A percentile compares a stretch with the other conserved stretches of the same genome.
phyloP scores from a whole-genome alignment of 2,329 filamentous ascomycete species.

The Xylaria sp. region DNA sequence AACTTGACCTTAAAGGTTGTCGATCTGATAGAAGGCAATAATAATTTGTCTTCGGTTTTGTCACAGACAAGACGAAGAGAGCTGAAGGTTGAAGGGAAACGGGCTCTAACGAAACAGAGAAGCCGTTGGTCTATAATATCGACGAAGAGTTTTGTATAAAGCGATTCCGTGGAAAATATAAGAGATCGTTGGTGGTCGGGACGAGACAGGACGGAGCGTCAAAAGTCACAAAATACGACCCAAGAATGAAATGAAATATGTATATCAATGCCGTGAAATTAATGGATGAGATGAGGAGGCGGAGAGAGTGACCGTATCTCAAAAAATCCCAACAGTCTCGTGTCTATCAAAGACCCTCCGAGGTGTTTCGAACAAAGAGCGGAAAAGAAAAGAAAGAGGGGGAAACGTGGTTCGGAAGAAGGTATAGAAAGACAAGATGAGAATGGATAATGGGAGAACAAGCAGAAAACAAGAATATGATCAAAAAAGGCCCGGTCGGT shows the following conservation, averaged over 20 bases:
- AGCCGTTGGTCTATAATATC: constrained; percentile 12
- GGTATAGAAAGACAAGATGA: constrained; percentile 12
- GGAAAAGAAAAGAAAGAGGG: constrained; percentile 24
- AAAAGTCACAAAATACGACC: neutral
- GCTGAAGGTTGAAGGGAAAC: neutral
- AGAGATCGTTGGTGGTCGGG: constrained; percentile 11
- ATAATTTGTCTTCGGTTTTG: constrained; percentile 26
- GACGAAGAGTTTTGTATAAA: constrained; percentile 23
- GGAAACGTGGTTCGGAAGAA: neutral
- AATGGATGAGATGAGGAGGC: constrained; percentile 5
- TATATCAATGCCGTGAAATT: neutral
- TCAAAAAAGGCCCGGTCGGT: neutral
- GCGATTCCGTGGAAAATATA: constrained; percentile 5
- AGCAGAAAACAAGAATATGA: constrained; percentile 5
- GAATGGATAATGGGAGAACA: constrained; percentile 24
- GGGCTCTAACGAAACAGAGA: neutral
- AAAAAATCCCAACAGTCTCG: constrained; percentile 14
- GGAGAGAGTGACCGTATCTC: constrained; percentile 16
- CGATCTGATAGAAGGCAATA: neutral
- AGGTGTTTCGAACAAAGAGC: constrained; percentile 23
- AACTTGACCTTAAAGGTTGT: constrained; percentile 13
- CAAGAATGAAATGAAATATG: constrained; percentile 16
- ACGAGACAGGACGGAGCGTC: neutral
- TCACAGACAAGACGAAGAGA: constrained; percentile 37
- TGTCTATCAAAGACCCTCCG: constrained; percentile 28